phyloP scores from a whole-genome alignment of 768 basidiomycete species.

The Pleurotus platypus region DNA sequence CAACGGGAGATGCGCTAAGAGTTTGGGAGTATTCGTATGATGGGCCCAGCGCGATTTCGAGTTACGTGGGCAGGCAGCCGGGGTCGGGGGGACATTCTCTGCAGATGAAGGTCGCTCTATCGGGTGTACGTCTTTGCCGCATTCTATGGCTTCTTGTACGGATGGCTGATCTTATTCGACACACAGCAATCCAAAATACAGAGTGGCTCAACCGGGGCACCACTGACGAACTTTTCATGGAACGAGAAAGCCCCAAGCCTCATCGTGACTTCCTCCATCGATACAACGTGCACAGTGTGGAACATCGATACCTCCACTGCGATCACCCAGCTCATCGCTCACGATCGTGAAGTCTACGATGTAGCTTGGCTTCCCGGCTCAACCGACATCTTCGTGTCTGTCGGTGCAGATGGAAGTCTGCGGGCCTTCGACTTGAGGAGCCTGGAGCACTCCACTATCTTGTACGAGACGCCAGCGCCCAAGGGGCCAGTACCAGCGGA shows the following conservation, averaged over 20 bases:
- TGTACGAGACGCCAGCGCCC: constrained; percentile 89
- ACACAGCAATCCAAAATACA: constrained; percentile 86
- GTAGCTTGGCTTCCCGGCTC: constrained; percentile 98
- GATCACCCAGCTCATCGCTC: constrained; percentile 95
- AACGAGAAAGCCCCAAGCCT: constrained; percentile 88
- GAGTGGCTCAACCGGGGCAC: constrained; percentile 77
- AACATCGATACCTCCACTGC: constrained; percentile 93
- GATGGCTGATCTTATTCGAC: neutral
- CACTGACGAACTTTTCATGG: constrained; percentile 97
- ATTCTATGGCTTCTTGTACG: neutral
- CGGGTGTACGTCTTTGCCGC: constrained; percentile 57
- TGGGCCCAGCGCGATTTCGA: constrained; percentile 48
- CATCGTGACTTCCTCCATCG: constrained; percentile 96
- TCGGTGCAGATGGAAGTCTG: constrained; percentile 94
- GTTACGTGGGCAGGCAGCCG: constrained; percentile 69
- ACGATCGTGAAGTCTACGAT: constrained; percentile 95
- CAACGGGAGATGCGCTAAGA: constrained; percentile 89
- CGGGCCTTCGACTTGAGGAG: constrained; percentile 96
- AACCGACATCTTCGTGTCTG: constrained; percentile 96
- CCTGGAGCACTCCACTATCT: constrained; percentile 96
- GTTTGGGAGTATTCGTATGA: constrained; percentile 88
- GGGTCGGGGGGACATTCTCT: constrained; percentile 58
- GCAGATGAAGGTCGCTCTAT: constrained; percentile 71
- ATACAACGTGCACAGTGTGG: constrained; percentile 99
- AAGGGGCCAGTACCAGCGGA: constrained; percentile 61